Evolutionary conservation across 192 early-diverging fungal genomes (phyloP), one percentile per base, ranked within the genome.

Genomic region (Kappamyces sp.): DNA sequence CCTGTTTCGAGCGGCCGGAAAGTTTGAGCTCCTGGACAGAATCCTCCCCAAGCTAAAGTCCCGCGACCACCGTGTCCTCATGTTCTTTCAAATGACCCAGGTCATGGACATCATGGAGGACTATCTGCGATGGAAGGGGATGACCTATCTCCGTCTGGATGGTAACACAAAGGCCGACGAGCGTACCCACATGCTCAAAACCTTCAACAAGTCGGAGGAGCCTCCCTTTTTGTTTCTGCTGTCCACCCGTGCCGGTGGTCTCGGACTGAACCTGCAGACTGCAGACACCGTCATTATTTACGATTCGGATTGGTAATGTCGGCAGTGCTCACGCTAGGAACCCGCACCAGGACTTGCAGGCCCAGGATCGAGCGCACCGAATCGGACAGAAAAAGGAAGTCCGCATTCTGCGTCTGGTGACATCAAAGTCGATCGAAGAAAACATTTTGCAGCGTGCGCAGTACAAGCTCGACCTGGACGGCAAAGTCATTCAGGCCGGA

Each of bases 341-440:
- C 68, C 97, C 97, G 40, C 93, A 95, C 69, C 91, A 93, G 62
- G 97, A 99, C 78, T 79, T 95, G 47, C 97, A 99, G 76, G 97
- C 97, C 3, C 94, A 94, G 74, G 97, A 97, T 81, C 93, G 97
- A 71, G 97, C 97, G 3, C 94, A 99, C 77, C 91, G 97, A 74
- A 99, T 99, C 60, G 97, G 97, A 38, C 97, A 99, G 72, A 97
- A 86, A 32, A 97, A 95, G 61, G 93, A 96, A 76, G 97, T 99
- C 31, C 86, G 90, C 13, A 92, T 99, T 49, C 84, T 97, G 71
- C 86, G 92, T 31, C 64, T 99, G 58, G 86, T 99, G 47, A 93
- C 93, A 1, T 82, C 87, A 15, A 86, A 87, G 39, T 91, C 94
- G 0, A 85, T 97, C 44, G 97, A 99, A 70, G 97, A 97, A 72